Base-by-base conservation (phyloP, 805 yeast species). In the Candida wancherniae region DNA sequence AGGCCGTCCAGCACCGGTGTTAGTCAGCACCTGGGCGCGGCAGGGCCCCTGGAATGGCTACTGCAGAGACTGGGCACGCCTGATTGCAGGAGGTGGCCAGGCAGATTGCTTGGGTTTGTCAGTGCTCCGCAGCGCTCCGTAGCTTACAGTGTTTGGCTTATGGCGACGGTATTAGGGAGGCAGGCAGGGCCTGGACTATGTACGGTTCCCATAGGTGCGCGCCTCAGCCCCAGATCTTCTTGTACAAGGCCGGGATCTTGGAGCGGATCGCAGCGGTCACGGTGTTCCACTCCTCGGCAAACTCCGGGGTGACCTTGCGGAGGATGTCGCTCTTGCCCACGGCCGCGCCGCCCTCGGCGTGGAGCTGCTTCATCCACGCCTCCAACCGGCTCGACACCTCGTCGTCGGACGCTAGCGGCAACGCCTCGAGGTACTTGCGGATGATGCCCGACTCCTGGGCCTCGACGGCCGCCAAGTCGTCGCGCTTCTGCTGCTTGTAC, bases 381-480 rank as follows among this genome's bases (percentile, higher is more conserved):
- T 15, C 37, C 9, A 65, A 49, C 24, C 53, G 56, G 1, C 36
- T 42, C 11, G 52, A 56, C 15, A 66, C 37, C 29, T 65, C 67
- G 26, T 60, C 72, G 20, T 61, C 63, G 3, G 72, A 55, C 1
- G 80, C 69, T 11, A 75, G 69, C 6, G 77, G 74, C 14, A 77
- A 50, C 17, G 53, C 43, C 1, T 37, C 28, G 26, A 67, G 44
- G 29, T 74, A 67, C 10, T 48, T 42, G 16, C 66, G 42, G 24
- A 78, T 62, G 19, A 74, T 48, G 0, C 39, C 51, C 17, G 67
- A 45, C 51, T 77, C 81, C 12, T 53, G 48, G 14, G 50, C 43
- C 53, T 78, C 84, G 32, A 65, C 67, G n/a, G 63, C 69, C 1
- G 68, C 78, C 37, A 77, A 54, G 37, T 78, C 84, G 3, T 45